Percentiles rank a stretch among this genome's conserved stretches.
Evolutionary conservation across 768 basidiomycete genomes (phyloP).

Genomic region (Megacollybia marginata): DNA sequence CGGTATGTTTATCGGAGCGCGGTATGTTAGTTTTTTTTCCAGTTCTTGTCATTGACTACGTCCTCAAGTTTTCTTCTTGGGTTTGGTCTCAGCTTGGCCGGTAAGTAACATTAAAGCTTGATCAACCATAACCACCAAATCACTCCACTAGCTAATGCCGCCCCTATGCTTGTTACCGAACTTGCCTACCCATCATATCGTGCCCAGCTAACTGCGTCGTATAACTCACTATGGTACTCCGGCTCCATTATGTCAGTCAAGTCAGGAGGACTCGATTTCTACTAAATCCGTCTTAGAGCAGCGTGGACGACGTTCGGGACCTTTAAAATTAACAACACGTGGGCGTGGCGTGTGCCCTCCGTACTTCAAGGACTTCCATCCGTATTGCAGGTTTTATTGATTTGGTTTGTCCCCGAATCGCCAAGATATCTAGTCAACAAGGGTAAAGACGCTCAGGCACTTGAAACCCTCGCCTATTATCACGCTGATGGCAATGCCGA

Average conservation of each 20-base stretch:
- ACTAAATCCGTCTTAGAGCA: conserved; percentile 25
- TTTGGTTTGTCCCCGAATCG: conserved; percentile 43
- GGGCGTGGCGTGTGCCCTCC: conserved; percentile 52
- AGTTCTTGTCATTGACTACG: neutral
- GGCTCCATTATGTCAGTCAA: conserved; percentile 36
- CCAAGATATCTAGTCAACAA: conserved; percentile 40
- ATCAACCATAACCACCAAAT: neutral
- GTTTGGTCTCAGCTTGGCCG: conserved; percentile 34
- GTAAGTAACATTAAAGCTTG: conserved; percentile 23
- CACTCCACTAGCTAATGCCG: conserved; percentile 27
- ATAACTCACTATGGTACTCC: conserved; percentile 49
- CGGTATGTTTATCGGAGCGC: conserved; percentile 33
- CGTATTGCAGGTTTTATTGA: conserved; percentile 28
- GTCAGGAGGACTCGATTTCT: conserved; percentile 3
- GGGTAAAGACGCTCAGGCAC: conserved; percentile 35
- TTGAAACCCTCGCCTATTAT: conserved; percentile 39
- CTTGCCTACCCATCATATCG: conserved; percentile 38
- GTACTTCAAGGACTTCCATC: conserved; percentile 34
- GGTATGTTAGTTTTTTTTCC: conserved; percentile 17
- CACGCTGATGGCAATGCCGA: conserved; percentile 40
- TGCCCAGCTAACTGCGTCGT: conserved; percentile 32
- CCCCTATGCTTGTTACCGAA: conserved; percentile 39
- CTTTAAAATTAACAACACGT: conserved; percentile 37
- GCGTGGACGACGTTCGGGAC: conserved; percentile 43
- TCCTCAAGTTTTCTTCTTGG: conserved; percentile 25